Conservation (phyloP, 345 rosid genomes). For the Pseudoturritis turrita region DNA sequence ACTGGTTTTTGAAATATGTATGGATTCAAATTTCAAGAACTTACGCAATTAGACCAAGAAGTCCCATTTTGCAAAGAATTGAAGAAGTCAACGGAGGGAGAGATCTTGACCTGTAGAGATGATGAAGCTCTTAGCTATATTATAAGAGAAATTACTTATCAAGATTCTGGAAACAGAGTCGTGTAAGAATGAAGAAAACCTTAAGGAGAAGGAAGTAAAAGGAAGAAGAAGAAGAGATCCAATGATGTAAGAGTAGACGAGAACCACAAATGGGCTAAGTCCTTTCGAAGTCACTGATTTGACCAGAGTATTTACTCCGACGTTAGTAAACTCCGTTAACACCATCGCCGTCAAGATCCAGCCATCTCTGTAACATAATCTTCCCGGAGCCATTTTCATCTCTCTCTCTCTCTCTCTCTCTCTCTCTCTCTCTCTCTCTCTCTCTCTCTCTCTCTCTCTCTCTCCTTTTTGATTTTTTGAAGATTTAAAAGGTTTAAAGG, state of each 20-base stretch:
- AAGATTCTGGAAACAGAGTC: neutral
- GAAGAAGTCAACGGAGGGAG: slow-evolving; percentile 31
- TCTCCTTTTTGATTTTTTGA: neutral
- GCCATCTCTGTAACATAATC: slow-evolving; percentile 7
- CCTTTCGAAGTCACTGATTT: slow-evolving; percentile 33
- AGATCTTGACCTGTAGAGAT: slow-evolving; percentile 25
- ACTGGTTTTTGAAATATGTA: neutral
- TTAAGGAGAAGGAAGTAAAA: slow-evolving; percentile 19
- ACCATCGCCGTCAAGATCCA: slow-evolving; percentile 31
- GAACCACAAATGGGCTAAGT: slow-evolving; percentile 29
- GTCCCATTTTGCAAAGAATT: slow-evolving; percentile 15
- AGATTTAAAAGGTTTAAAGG: too few species aligned
- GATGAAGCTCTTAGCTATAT: too few species aligned
- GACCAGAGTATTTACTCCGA: slow-evolving; percentile 28
- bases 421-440: too few species aligned
- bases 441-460: neutral
- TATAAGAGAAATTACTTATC: neutral
- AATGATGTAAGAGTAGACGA: slow-evolving; percentile 25
- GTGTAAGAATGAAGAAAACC: slow-evolving; percentile 26
- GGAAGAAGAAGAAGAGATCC: slow-evolving; percentile 33
- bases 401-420: neutral
- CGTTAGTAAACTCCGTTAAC: slow-evolving; percentile 14
- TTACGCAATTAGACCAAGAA: slow-evolving; percentile 31
- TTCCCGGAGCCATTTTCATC: slow-evolving; percentile 6
- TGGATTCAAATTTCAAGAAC: neutral